These are phyloP conservation scores for Copromyces sp. DNA, from an alignment of 495 filamentous ascomycete species.

Conservation along the genomic window DNA sequence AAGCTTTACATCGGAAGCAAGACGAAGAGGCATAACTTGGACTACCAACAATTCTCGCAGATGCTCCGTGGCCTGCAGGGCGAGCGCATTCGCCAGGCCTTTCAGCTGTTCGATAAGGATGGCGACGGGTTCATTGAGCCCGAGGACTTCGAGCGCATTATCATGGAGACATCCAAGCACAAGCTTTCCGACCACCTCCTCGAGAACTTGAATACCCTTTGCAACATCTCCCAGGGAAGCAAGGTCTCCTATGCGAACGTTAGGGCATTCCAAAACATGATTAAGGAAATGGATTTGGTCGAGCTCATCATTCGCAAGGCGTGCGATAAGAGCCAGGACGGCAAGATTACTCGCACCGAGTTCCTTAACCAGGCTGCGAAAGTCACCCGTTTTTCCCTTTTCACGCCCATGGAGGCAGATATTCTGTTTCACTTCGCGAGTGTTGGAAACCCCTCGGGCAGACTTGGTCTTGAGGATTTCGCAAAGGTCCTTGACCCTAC, in stretches of 20 bases:
- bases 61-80: conserved; percentile 95
- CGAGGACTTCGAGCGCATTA: conserved; percentile 92
- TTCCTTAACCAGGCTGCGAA: conserved; percentile 91
- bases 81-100: conserved; percentile 89
- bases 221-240: conserved; percentile 84
- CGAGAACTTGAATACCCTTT: conserved; percentile 86
- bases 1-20: conserved; percentile 82
- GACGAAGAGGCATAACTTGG: conserved; percentile 75
- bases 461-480: conserved; percentile 77
- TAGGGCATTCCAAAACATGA: conserved; percentile 91
- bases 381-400: conserved; percentile 77
- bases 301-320: conserved; percentile 85
- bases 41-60: conserved; percentile 95
- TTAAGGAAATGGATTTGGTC: conserved; percentile 94
- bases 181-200: conserved; percentile 96
- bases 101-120: conserved; percentile 83
- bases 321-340: conserved; percentile 70
- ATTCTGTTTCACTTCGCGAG: conserved; percentile 98
- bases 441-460: conserved; percentile 75
- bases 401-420: conserved; percentile 98
- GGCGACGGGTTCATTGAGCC: conserved; percentile 96
- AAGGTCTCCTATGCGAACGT: conserved; percentile 98
- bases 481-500: conserved; percentile 88
- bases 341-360: conserved; percentile 86
- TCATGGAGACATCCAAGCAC: conserved; percentile 83